Base-by-base conservation (phyloP, 306 rosid genomes). In the Glycine latifolia region DNA sequence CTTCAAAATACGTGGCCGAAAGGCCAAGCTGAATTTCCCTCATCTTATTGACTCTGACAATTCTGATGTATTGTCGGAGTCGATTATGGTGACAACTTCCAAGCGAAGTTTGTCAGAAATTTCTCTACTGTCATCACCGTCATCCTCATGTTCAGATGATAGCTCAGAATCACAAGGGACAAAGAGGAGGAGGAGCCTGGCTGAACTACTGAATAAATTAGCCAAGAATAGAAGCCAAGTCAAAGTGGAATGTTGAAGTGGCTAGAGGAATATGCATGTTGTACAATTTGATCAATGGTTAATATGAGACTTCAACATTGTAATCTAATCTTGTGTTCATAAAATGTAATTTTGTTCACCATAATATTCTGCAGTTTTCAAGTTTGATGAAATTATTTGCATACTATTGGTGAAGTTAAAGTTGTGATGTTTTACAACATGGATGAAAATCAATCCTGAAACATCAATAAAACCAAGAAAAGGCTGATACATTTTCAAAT, bases 21-120 rank as follows among this genome's bases (percentile, higher is more conserved):
- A 91, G 59, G 97, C 97, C 0, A 91, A 91, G 79, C 85, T 91
- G 35, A 91, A 91, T 73, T 91, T 89, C 26, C 92, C 92, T 4
- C 81, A 82, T 9, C 82, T 82, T 11, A 75, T 82, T 17, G 77
- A 60, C 39, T 35, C 55, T 0, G 11, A 59, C n/a, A 16, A 67
- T n/a, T 66, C 2, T 8, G 14, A 67, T 9, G 9, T 0, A 9
- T 4, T 67, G 8, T 67, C 10, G 0, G 73, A 67, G 4, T 2
- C 54, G 0, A 13, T 16, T 1, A 16, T 15, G 4, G 37, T 43
- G 50, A 55, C 11, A 35, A 20, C 37, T 14, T 31, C 46, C 11
- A 74, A 81, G 12, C 26, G 46, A 14, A 14, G 16, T 3, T 73
- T 33, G 11, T 55, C 52, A 0, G 43, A 73, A 44, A 43, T 13